Percentiles rank a stretch among this genome's conserved stretches.
Evolutionary conservation across 306 rosid species (phyloP).

Genomic region (Canavalia gladiata): DNA sequence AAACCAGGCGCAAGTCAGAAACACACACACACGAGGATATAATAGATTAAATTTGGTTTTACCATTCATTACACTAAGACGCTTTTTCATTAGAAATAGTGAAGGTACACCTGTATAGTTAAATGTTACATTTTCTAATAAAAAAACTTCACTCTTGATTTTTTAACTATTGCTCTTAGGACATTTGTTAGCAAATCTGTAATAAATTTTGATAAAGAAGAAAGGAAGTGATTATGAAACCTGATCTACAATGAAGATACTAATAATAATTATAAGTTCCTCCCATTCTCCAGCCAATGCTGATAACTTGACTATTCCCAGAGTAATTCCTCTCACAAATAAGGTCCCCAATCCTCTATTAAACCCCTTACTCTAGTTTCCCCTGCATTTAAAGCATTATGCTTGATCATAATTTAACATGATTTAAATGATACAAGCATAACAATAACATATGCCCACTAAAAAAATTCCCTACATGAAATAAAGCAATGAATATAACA

Average conservation of each 20-base stretch:
- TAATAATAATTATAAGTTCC: slow-evolving; percentile 63
- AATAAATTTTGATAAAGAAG: neutral
- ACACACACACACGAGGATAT: neutral
- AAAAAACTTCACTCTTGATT: no score
- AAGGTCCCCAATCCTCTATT: slow-evolving; percentile 93
- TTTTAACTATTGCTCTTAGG: no score
- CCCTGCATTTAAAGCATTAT: slow-evolving; percentile 58
- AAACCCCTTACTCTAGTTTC: slow-evolving; percentile 92
- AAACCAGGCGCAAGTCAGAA: slow-evolving; percentile 17
- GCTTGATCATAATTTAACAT: neutral
- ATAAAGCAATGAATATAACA: neutral
- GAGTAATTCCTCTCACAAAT: slow-evolving; percentile 91
- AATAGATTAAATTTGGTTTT: neutral
- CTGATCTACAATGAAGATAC: slow-evolving; percentile 73
- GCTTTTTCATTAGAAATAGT: no score
- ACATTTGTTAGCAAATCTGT: no score
- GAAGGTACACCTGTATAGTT: no score
- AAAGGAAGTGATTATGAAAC: slow-evolving; percentile 23
- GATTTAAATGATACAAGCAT: neutral
- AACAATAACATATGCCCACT: neutral
- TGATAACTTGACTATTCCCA: slow-evolving; percentile 77
- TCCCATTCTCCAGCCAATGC: slow-evolving; percentile 78
- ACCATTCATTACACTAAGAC: no score
- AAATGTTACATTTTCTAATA: no score
- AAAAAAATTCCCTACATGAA: neutral